Base-by-base conservation (phyloP, 1,139 yeast species). In the Groenewaldozyma sp. region DNA sequence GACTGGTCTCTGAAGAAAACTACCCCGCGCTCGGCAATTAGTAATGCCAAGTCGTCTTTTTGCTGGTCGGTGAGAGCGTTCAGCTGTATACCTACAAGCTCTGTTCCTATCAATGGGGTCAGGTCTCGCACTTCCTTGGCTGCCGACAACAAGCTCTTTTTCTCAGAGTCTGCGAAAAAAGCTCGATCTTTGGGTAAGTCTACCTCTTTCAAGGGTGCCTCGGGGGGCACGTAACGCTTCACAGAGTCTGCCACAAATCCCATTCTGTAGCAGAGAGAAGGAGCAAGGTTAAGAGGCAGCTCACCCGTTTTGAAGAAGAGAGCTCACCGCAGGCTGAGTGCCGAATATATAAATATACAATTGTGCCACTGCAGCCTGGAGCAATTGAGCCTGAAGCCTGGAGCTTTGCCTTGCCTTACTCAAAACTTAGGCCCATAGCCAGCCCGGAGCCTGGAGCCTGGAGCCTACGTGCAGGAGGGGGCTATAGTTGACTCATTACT, bases 1-100 rank as follows among this genome's bases (percentile, higher is more conserved):
- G 13, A 19, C 58, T 79, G 87, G 49, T 74, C 68, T 56, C 82
- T 68, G 62, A 79, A 79, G 11, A 78, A 73, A 24, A 76, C 77
- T 36, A 78, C 80, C 36, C 86, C 86, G 48, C 82, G 69, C 57
- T 75, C 71, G 20, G 81, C 80, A 28, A 74, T 76, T 17, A 71
- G 64, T 31, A 77, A 64, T 0, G 86, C 83, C 47, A 79, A 67
- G 48, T 79, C 86, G 18, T 39, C 40, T 16, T 26, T 39, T 31
- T 72, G 82, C 14, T 61, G 64, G 37, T 69, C 70, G 37, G 64
- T 59, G 41, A 79, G 63, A 44, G 70, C 58, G 2, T 81, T 72
- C 40, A 80, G 62, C 54, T 77, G 83, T 29, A 79, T 60, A 17
- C 82, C 82, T 19, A 70, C 68, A 50, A 75, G 64, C 51, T 73